A percentile compares a stretch with the other conserved stretches of the same genome.
phyloP scores from a whole-genome alignment of 768 basidiomycete species.

The Lactifluus pinguis region DNA sequence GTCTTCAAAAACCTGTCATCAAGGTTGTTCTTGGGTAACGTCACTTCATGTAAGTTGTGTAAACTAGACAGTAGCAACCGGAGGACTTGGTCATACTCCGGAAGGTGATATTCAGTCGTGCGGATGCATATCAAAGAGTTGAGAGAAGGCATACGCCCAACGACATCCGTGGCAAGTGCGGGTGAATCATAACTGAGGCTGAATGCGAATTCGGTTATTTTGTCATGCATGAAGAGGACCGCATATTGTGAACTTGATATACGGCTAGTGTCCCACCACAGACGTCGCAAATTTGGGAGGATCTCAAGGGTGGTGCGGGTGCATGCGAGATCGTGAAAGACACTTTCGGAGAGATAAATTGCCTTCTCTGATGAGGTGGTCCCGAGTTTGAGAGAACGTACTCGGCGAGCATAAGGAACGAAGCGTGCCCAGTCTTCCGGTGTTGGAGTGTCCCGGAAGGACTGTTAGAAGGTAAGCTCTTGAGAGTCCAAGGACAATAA shows the following conservation, averaged over 20 bases:
- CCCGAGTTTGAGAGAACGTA: conserved; percentile 12
- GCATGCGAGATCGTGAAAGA: conserved; percentile 17
- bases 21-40: conserved; percentile 10
- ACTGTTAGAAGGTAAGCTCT: not conserved
- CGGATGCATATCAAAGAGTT: not conserved
- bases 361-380: not conserved
- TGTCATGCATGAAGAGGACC: conserved; percentile 19
- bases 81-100: not conserved
- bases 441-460: conserved; percentile 11
- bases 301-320: conserved; percentile 18
- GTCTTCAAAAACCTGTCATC: not conserved
- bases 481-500: not conserved
- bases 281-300: conserved; percentile 15
- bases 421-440: conserved; percentile 16
- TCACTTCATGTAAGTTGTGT: conserved; percentile 3
- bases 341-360: not conserved
- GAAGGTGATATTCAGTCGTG: not conserved
- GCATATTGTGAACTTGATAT: not conserved
- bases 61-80: conserved; percentile 5
- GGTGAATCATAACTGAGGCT: not conserved
- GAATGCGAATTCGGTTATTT: conserved; percentile 13
- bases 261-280: conserved; percentile 3
- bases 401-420: conserved; percentile 17
- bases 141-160: conserved; percentile 18
- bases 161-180: not conserved